Evolutionary conservation across 139 green algal genomes (phyloP), one percentile per base, ranked within the genome.

Genomic region (Chlorella sp.): DNA sequence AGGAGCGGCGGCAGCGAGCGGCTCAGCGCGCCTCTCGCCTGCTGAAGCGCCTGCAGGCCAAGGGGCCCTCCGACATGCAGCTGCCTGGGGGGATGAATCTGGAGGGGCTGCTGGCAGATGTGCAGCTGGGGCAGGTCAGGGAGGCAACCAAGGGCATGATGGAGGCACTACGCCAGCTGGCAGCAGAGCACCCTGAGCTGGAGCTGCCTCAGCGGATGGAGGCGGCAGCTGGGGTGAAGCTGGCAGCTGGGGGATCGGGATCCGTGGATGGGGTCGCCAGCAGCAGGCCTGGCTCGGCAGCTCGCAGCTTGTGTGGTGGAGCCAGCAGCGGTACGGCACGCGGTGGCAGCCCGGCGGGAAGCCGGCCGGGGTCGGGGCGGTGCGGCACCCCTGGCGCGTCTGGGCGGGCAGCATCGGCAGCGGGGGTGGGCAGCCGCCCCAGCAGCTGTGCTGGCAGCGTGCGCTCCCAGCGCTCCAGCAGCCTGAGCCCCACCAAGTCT

Each of bases 81-180:
- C 57, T 75, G 76, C 86, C 53, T 0, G 75, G 75, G 0, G 75
- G 86, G 1, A 12, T 64, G 36, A 42, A 36, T 15, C 16, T 66
- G 12, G 76, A 61, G 14, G 40, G 12, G 68, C n/a, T 89, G 75
- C n/a, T 78, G 57, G 75, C 75, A 11, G 75, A 81, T 39, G 87
- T 86, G 39, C 78, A 81, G 79, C 79, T 90, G 37, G 39, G 22
- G 16, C 87, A 87, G 64, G 64, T 90, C 3, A 86, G 71, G 79
- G 61, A 85, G 60, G 64, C 61, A 1, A 90, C 87, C 14, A 60
- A 61, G 2, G 61, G 57, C 39, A 90, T 90, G 87, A 22, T 90
- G 30, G 87, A 90, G n/a, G 76, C 78, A 1, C 61, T 90, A 40
- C 34, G 32, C 1, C 28, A 64, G 32, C 48, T 86, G 36, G 87